Conservation (phyloP, 352 stramenopile species). For the Achlya hypogyna region DNA sequence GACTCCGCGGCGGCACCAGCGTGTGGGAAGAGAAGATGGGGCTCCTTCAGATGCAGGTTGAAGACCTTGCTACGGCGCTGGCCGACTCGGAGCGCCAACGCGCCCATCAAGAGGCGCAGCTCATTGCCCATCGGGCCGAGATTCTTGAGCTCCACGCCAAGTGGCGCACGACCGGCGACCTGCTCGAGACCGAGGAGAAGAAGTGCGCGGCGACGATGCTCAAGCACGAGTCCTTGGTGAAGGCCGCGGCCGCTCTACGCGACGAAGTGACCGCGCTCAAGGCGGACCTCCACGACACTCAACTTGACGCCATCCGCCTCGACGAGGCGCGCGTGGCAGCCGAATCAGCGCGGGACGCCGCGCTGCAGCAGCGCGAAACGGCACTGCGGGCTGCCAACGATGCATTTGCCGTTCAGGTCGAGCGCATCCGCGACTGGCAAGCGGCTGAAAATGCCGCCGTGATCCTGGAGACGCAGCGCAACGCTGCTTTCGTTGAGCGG, state of each 20-base stretch:
- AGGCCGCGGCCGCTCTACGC: conserved; percentile 33
- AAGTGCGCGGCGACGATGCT: conserved; percentile 26
- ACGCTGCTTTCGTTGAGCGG: conserved; percentile 48
- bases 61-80: conserved; percentile 32
- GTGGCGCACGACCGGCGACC: conserved; percentile 1
- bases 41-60: conserved; percentile 46
- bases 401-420: conserved; percentile 37
- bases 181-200: conserved; percentile 31
- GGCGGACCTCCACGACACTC: conserved; percentile 12
- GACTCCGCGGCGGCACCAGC: conserved; percentile 44
- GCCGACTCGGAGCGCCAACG: neutral
- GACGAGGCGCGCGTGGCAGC: conserved; percentile 24
- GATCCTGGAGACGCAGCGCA: conserved; percentile 57
- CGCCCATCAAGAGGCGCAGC: neutral
- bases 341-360: conserved; percentile 28
- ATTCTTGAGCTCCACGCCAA: conserved; percentile 4
- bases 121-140: neutral
- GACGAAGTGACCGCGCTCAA: conserved; percentile 11
- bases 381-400: conserved; percentile 25
- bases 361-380: conserved; percentile 26
- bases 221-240: conserved; percentile 21
- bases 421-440: conserved; percentile 39
- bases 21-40: conserved; percentile 73
- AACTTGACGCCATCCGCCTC: conserved; percentile 12
- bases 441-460: conserved; percentile 43